Evolutionary conservation across 2,329 filamentous ascomycete genomes (phyloP), one percentile per base, ranked within the genome.

Genomic region (Colletotrichum tropicicola): DNA sequence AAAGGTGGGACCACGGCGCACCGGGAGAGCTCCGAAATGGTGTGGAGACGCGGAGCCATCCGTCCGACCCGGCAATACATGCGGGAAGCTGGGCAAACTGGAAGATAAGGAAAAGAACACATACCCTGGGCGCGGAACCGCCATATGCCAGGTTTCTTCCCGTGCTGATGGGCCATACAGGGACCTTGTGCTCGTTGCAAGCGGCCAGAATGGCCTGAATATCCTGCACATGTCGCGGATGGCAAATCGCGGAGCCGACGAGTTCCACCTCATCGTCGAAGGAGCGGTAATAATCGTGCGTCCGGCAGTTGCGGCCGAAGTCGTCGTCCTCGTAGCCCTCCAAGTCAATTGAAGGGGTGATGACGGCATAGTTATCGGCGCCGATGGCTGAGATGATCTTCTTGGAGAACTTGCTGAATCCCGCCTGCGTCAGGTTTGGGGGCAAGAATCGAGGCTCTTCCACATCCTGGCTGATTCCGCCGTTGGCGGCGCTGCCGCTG

Each of bases 91-190:
- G n/a, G n/a, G n/a, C n/a, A n/a, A 44, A 37, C 30, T 12, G 7
- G 15, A 10, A 3, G 4, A 1, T n/a, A 21, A 55, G 10, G 30
- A 4, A 3, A 35, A 9, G 30, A 13, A 35, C 7, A 13, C 54
- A 0, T 30, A 63, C 77, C 19, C 85, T 76, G 0, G 84, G 84
- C 1, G 83, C 84, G 9, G 82, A 82, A 13, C 84, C 85, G 15
- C 85, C 84, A 59, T 87, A 87, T 7, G 84, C 86, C 2, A 85
- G 75, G 62, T 85, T 85, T 25, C 82, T 73, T 0, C 83, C 82
- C 61, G 83, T 80, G 2, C 79, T 82, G 59, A 85, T 81, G n/a
- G 83, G 82, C 71, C 80, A 85, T 35, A 85, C 71, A 1, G 83
- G 82, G 3, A 83, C 78, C 7, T 74, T 71, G 66, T 77, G 77